phyloP scores from a whole-genome alignment of 2,329 filamentous ascomycete genomes.

The Penicillium corylophilum region DNA sequence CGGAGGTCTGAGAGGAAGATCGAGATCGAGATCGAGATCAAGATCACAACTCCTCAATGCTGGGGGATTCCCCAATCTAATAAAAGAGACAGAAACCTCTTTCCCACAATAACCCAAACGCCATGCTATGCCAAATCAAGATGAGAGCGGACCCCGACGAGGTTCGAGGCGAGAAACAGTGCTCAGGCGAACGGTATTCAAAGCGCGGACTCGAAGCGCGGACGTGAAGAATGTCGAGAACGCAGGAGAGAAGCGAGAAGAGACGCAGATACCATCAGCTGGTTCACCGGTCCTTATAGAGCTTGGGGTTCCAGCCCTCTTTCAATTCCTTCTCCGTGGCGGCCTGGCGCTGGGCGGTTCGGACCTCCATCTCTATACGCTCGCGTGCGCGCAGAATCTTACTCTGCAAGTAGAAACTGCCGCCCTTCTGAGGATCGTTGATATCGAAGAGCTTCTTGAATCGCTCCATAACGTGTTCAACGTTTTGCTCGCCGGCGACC shows the following conservation, averaged over 20 bases:
- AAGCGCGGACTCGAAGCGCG: not conserved
- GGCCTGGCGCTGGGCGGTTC: slow-evolving; percentile 67
- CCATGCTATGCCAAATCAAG: slow-evolving; percentile 43
- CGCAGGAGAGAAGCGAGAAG: not conserved
- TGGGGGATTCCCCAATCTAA: slow-evolving; percentile 14
- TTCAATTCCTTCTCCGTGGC: slow-evolving; percentile 74
- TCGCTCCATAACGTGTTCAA: slow-evolving; percentile 75
- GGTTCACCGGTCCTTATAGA: slow-evolving; percentile 77
- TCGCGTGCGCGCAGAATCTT: slow-evolving; percentile 91
- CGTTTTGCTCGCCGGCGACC: slow-evolving; percentile 70
- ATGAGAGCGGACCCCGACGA: slow-evolving; percentile 15
- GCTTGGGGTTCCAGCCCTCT: slow-evolving; percentile 90
- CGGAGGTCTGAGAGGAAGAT: slow-evolving; percentile 11
- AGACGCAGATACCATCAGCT: not conserved
- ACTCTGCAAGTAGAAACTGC: slow-evolving; percentile 97
- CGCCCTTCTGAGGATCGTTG: slow-evolving; percentile 93
- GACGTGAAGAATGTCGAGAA: slow-evolving; percentile 1
- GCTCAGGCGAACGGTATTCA: not conserved
- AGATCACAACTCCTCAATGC: not conserved
- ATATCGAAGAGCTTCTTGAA: slow-evolving; percentile 95
- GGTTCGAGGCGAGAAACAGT: not conserved
- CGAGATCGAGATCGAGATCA: not conserved
- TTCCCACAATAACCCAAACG: slow-evolving; percentile 36
- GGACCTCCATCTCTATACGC: slow-evolving; percentile 82
- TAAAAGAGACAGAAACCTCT: slow-evolving; percentile 15